Percentiles rank a stretch among this genome's conserved stretches.
Conservation (phyloP, 139 green algal species). For the Micractinium sp. region DNA sequence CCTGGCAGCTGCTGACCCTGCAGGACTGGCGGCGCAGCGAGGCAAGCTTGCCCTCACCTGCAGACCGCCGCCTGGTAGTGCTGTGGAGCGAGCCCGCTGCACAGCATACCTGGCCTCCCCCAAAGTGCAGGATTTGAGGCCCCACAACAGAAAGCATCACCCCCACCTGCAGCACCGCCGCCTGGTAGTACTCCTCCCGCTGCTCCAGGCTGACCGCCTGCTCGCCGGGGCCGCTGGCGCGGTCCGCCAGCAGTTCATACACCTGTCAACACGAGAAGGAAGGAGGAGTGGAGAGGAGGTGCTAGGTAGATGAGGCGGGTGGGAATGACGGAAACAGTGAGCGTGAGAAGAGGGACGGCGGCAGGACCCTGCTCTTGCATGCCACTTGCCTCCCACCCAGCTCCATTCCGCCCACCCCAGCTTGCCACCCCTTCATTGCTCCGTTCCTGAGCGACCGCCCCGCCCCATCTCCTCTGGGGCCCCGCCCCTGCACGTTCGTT, state of each 20-base stretch:
- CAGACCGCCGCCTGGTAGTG: too few species aligned
- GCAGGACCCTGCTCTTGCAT: too few species aligned
- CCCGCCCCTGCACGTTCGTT: background rate
- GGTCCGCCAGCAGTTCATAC: slow-evolving; percentile 65
- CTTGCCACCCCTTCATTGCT: background rate
- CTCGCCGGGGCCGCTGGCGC: slow-evolving; percentile 54
- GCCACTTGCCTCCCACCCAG: too few species aligned
- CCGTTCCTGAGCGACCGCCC: too few species aligned
- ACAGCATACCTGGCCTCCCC: background rate
- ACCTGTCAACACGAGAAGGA: slow-evolving; percentile 34
- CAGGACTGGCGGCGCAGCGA: too few species aligned
- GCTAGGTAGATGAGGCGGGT: too few species aligned
- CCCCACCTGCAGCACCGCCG: slow-evolving; percentile 71
- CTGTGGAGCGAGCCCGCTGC: background rate
- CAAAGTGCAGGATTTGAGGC: background rate
- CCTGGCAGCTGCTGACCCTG: background rate
- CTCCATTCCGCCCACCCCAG: too few species aligned
- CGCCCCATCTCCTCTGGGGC: background rate
- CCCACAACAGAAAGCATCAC: background rate
- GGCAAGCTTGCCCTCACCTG: too few species aligned
- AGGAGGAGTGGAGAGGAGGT: background rate
- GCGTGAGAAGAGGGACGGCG: too few species aligned
- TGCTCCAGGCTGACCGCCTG: slow-evolving; percentile 60
- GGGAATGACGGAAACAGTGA: too few species aligned
- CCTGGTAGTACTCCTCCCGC: slow-evolving; percentile 59